These are phyloP conservation scores for Torrubiella hemipterigena DNA, from an alignment of 2,329 filamentous ascomycete species.

Conservation along the genomic window DNA sequence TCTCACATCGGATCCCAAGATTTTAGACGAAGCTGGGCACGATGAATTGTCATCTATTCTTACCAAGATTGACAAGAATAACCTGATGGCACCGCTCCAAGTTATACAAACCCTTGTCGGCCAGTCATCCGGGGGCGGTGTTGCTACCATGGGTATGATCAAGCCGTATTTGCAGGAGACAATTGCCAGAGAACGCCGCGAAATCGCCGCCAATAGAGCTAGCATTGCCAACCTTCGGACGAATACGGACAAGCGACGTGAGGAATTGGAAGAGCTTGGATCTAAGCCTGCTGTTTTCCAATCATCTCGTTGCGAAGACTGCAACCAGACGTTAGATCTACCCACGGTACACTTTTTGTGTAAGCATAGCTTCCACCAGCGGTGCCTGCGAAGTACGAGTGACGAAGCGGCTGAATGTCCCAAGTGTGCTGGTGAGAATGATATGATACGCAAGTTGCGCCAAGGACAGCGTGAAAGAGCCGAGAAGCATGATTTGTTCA, in stretches of 20 bases:
- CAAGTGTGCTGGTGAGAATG: slow-evolving; percentile 70
- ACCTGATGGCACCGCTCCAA: slow-evolving; percentile 89
- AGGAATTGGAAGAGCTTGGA: slow-evolving; percentile 66
- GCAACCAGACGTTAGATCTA: slow-evolving; percentile 65
- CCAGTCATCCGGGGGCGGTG: slow-evolving; percentile 36
- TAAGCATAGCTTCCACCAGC: slow-evolving; percentile 92
- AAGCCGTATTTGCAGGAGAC: slow-evolving; percentile 85
- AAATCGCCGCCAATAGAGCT: slow-evolving; percentile 69
- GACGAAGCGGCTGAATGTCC: slow-evolving; percentile 68
- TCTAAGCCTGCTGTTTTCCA: slow-evolving; percentile 82
- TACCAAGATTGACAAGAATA: slow-evolving; percentile 76
- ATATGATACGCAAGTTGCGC: slow-evolving; percentile 78
- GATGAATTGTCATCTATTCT: slow-evolving; percentile 74
- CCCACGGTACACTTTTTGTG: slow-evolving; percentile 93
- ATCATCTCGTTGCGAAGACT: slow-evolving; percentile 76
- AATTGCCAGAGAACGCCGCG: slow-evolving; percentile 75
- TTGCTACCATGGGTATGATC: slow-evolving; percentile 95
- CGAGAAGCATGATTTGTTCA: slow-evolving; percentile 80
- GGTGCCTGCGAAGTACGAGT: slow-evolving; percentile 51
- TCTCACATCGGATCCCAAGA: slow-evolving; percentile 71
- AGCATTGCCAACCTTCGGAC: slow-evolving; percentile 73
- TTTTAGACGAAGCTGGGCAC: slow-evolving; percentile 72
- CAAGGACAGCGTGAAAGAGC: slow-evolving; percentile 78
- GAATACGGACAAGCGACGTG: slow-evolving; percentile 70
- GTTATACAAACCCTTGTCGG: slow-evolving; percentile 84